A percentile compares a stretch with the other conserved stretches of the same genome.
Evolutionary conservation across 768 basidiomycete genomes (phyloP).

Genomic region (Gymnopilus junonius): DNA sequence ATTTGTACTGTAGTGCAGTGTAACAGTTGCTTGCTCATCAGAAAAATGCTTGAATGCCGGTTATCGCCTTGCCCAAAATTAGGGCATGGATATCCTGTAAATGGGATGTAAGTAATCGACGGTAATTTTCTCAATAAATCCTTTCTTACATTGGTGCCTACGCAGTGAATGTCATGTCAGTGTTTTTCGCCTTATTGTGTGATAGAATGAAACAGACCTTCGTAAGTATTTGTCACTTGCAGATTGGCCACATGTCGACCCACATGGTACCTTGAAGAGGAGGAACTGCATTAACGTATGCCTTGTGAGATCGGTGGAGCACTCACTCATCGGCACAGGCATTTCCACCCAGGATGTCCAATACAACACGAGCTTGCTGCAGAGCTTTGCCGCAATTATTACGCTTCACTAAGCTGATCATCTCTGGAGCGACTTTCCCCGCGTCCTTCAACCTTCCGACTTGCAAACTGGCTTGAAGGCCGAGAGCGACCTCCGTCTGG

Average conservation of each 20-base stretch:
- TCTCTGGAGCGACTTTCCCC: conserved; percentile 78
- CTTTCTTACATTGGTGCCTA: conserved; percentile 62
- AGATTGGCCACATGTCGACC: conserved; percentile 94
- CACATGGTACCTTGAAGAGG: conserved; percentile 76
- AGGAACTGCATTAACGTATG: neutral
- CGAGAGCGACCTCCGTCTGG: conserved; percentile 82
- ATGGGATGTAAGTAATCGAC: conserved; percentile 7
- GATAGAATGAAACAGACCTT: conserved; percentile 53
- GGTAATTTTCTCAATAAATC: neutral
- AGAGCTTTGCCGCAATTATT: conserved; percentile 97
- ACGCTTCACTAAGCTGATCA: conserved; percentile 93
- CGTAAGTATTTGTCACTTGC: conserved; percentile 96
- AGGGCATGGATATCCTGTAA: conserved; percentile 85
- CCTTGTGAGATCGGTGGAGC: neutral
- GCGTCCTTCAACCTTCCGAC: conserved; percentile 88
- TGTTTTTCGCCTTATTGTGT: neutral
- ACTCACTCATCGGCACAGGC: conserved; percentile 90
- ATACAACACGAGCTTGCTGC: conserved; percentile 74
- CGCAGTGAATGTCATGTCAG: neutral
- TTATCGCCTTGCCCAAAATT: conserved; percentile 92
- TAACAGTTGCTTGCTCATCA: conserved; percentile 39
- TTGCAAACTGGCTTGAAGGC: conserved; percentile 75
- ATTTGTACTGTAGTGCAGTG: neutral
- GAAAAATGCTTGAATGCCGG: conserved; percentile 85
- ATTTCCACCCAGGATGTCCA: conserved; percentile 95